Evolutionary conservation across 164 flowering plant species (phyloP).

Genomic region (Berberis thunbergii): DNA sequence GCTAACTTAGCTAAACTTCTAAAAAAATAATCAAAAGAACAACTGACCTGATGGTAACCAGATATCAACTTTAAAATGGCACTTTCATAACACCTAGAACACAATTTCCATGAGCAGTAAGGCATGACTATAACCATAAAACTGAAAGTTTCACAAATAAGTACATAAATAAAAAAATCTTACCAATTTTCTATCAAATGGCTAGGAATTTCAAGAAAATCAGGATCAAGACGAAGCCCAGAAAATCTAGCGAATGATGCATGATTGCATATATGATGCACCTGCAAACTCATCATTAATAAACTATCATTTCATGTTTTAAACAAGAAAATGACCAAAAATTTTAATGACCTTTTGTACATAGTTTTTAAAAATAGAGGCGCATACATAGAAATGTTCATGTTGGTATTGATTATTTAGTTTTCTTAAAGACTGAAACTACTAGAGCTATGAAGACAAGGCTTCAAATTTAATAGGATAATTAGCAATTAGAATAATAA

Average conservation of each 20-base stretch:
- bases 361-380: no score
- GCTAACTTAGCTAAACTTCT: not conserved
- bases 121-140: slow-evolving; percentile 1
- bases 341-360: no score
- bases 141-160: not conserved
- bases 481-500: no score
- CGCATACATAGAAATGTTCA: no score
- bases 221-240: slow-evolving; percentile 81
- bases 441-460: no score
- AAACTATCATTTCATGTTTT: not conserved
- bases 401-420: no score
- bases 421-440: no score
- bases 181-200: slow-evolving; percentile 81
- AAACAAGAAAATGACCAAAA: not conserved
- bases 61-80: slow-evolving; percentile 68
- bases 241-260: slow-evolving; percentile 86
- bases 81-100: slow-evolving; percentile 78
- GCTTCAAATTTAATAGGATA: no score
- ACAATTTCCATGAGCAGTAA: slow-evolving; percentile 9
- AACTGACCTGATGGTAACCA: slow-evolving; percentile 80
- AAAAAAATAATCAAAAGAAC: not conserved
- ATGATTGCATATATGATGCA: slow-evolving; percentile 85
- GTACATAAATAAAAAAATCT: not conserved
- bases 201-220: slow-evolving; percentile 87
- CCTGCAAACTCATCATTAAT: slow-evolving; percentile 31